These are phyloP conservation scores for Fusarium subtropicale DNA, from an alignment of 2,329 filamentous ascomycete species.

Conservation along the genomic window DNA sequence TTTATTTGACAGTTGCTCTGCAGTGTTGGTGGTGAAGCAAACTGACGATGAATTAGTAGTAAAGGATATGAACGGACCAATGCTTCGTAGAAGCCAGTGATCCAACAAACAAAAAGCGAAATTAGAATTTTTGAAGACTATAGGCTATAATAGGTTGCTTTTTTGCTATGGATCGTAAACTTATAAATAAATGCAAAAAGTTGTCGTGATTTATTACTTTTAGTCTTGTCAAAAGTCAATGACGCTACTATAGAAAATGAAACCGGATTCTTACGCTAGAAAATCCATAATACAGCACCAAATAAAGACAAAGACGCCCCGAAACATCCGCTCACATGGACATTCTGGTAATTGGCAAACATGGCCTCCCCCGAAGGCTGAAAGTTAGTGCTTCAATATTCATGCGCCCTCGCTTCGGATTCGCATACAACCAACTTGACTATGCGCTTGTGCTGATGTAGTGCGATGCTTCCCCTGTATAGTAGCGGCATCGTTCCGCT, in stretches of 20 bases:
- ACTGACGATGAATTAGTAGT: background rate
- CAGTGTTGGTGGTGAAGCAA: background rate
- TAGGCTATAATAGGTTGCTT: background rate
- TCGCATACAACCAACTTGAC: slow-evolving; percentile 5
- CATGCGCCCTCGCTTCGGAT: slow-evolving; percentile 28
- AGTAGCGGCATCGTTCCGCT: slow-evolving; percentile 34
- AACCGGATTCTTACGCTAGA: slow-evolving; percentile 14
- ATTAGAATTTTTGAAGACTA: background rate
- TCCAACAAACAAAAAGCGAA: background rate
- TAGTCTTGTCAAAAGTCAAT: slow-evolving; percentile 20
- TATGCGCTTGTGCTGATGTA: background rate
- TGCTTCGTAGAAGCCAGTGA: background rate
- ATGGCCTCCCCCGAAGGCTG: slow-evolving; percentile 2
- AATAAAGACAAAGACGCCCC: background rate
- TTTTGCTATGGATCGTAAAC: background rate
- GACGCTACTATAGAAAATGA: slow-evolving; percentile 25
- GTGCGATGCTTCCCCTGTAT: slow-evolving; percentile 2
- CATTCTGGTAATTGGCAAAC: slow-evolving; percentile 3
- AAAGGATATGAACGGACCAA: background rate
- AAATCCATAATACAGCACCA: slow-evolving; percentile 18
- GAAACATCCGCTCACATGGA: slow-evolving; percentile 18
- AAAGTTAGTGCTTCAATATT: slow-evolving; percentile 25
- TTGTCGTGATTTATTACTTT: background rate
- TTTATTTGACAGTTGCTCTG: background rate
- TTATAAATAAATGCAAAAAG: slow-evolving; percentile 1